phyloP scores from a whole-genome alignment of 495 filamentous ascomycete species.

The Xylaria grammica region DNA sequence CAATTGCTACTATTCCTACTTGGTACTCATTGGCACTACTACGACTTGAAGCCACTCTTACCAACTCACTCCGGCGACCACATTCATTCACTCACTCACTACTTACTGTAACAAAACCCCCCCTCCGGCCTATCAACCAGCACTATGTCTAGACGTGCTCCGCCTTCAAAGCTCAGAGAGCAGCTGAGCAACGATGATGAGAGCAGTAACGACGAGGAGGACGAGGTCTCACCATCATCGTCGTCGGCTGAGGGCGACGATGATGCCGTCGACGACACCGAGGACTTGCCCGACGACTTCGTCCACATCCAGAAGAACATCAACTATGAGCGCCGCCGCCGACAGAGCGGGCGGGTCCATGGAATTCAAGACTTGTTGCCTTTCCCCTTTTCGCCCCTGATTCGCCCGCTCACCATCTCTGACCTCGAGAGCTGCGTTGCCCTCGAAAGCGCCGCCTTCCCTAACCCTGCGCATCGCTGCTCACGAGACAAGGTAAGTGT shows the following conservation, averaged over 20 bases:
- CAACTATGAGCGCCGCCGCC: conserved; percentile 20
- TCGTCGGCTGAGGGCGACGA: conserved; percentile 19
- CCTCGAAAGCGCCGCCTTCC: conserved; percentile 78
- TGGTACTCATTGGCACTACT: too few species aligned
- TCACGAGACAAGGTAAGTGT: conserved; percentile 76
- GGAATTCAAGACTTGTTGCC: conserved; percentile 31
- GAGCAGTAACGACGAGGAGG: neutral
- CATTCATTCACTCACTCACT: neutral
- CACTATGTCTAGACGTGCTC: neutral
- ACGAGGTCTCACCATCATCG: neutral
- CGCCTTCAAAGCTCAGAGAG: conserved; percentile 1
- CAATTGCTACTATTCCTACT: too few species aligned
- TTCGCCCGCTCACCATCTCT: conserved; percentile 70
- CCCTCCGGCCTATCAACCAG: neutral
- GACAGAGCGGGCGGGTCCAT: neutral
- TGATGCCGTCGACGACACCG: conserved; percentile 31
- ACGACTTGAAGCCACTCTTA: too few species aligned
- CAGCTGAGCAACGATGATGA: neutral
- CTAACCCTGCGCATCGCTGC: conserved; percentile 68
- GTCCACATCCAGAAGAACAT: conserved; percentile 18
- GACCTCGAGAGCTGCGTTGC: conserved; percentile 78
- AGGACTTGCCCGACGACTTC: conserved; percentile 27
- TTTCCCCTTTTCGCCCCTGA: conserved; percentile 59
- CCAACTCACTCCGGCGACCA: too few species aligned
- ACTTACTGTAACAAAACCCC: neutral